phyloP scores from a whole-genome alignment of 257 asterid species.

The Fraxinus quadrangulata region DNA sequence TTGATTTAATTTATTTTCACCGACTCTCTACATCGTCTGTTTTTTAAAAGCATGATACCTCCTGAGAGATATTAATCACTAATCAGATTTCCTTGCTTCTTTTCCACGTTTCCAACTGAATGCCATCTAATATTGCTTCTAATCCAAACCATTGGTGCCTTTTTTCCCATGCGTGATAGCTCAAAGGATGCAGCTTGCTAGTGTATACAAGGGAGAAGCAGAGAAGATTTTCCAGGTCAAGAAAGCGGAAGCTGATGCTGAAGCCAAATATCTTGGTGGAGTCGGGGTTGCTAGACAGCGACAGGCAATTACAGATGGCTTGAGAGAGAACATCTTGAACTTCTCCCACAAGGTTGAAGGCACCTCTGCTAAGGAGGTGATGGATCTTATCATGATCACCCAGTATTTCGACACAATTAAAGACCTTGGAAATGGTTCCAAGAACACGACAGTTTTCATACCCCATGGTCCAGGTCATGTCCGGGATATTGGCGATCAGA shows the following conservation, averaged over 20 bases:
- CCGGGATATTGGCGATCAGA: conserved; percentile 88
- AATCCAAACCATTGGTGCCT: neutral
- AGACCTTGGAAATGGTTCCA: conserved; percentile 85
- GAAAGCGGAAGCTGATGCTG: conserved; percentile 97
- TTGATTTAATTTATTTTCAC: neutral
- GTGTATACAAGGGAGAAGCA: conserved; percentile 96
- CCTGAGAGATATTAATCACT: neutral
- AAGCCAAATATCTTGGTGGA: conserved; percentile 95
- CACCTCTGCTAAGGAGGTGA: conserved; percentile 88
- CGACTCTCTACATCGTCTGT: neutral
- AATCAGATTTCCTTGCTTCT: neutral
- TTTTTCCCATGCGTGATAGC: conserved; percentile 41
- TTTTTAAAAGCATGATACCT: neutral
- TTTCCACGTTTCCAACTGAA: neutral
- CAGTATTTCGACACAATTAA: conserved; percentile 94
- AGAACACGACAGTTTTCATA: conserved; percentile 85
- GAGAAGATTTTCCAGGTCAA: conserved; percentile 84
- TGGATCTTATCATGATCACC: conserved; percentile 97
- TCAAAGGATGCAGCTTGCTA: conserved; percentile 98
- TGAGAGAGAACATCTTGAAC: conserved; percentile 86
- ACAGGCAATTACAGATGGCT: conserved; percentile 97
- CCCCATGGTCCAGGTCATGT: conserved; percentile 99
- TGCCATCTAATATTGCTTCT: neutral
- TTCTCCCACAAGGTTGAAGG: conserved; percentile 87
- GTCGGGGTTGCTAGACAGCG: conserved; percentile 99